Evolutionary conservation across 2,329 filamentous ascomycete species (phyloP).

Genomic region (Teratosphaeria nubilosa): DNA sequence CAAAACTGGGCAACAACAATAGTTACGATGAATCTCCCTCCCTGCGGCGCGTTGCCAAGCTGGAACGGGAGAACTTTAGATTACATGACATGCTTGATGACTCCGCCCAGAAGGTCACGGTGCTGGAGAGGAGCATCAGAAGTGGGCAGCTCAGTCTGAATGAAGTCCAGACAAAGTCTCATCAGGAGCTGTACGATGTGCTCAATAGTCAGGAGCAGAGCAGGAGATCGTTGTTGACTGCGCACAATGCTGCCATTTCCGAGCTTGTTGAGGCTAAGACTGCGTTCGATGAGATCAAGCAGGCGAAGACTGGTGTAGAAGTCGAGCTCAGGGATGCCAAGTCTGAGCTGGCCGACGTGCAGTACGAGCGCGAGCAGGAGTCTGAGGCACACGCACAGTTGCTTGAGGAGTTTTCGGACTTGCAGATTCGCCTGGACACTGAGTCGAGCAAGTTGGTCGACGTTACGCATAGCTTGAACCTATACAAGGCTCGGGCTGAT

Average conservation of each 20-base stretch:
- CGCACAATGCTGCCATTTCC: slow-evolving; percentile 73
- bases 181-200: slow-evolving; percentile 86
- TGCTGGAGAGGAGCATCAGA: slow-evolving; percentile 75
- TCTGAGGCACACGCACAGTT: slow-evolving; percentile 77
- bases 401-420: slow-evolving; percentile 81
- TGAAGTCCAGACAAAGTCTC: slow-evolving; percentile 84
- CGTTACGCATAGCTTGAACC: slow-evolving; percentile 67
- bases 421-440: slow-evolving; percentile 85
- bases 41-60: slow-evolving; percentile 70
- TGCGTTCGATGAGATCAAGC: slow-evolving; percentile 77
- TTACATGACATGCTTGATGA: slow-evolving; percentile 93
- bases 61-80: slow-evolving; percentile 83
- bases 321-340: slow-evolving; percentile 76
- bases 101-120: slow-evolving; percentile 82
- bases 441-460: slow-evolving; percentile 80
- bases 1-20: slow-evolving; percentile 40
- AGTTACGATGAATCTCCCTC: slow-evolving; percentile 70
- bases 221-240: slow-evolving; percentile 67
- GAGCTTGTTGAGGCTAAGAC: slow-evolving; percentile 81
- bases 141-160: slow-evolving; percentile 80
- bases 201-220: slow-evolving; percentile 90
- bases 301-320: slow-evolving; percentile 67
- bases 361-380: slow-evolving; percentile 72
- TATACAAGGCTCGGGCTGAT: slow-evolving; percentile 87
- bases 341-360: slow-evolving; percentile 75